phyloP scores from a whole-genome alignment of 768 basidiomycete species.

The Tylopilus plumbeoviolaceoides region DNA sequence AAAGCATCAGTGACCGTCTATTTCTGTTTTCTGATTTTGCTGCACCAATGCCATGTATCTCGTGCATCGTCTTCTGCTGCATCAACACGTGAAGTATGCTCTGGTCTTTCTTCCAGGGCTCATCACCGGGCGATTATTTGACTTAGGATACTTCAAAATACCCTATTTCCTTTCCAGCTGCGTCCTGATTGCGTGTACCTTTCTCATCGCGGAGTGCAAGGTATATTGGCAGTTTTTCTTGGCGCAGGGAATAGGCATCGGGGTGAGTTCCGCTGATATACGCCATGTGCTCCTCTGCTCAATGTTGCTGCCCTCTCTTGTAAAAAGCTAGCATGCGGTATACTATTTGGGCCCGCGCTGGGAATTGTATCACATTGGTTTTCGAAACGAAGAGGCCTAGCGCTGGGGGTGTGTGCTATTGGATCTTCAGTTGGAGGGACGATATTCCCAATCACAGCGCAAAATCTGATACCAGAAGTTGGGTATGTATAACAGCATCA shows the following conservation, averaged over 20 bases:
- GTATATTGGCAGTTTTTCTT: conserved; percentile 76
- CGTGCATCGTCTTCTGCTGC: too few species aligned
- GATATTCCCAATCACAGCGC: conserved; percentile 57
- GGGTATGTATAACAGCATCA: conserved; percentile 41
- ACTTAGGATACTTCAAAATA: conserved; percentile 60
- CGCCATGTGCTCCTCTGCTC: neutral
- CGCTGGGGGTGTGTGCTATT: conserved; percentile 57
- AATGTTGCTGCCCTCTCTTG: neutral
- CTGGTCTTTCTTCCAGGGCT: conserved; percentile 61
- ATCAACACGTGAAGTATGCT: conserved; percentile 44
- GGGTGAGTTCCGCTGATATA: conserved; percentile 38
- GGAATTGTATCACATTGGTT: conserved; percentile 74
- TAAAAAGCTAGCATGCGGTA: conserved; percentile 40
- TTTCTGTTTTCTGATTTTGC: too few species aligned
- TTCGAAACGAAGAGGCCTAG: conserved; percentile 50
- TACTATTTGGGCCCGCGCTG: conserved; percentile 59
- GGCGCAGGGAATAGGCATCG: conserved; percentile 66
- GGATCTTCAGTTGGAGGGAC: conserved; percentile 71
- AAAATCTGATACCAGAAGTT: conserved; percentile 48
- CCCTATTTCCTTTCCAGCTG: conserved; percentile 47
- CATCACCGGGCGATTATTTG: conserved; percentile 65
- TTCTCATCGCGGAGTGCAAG: conserved; percentile 68
- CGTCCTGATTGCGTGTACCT: conserved; percentile 50
- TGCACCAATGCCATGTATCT: too few species aligned
- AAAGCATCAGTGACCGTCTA: too few species aligned